Evolutionary conservation across 2,329 filamentous ascomycete species (phyloP), one percentile per base, ranked within the genome.

Genomic region (Pseudocercospora crystallina): DNA sequence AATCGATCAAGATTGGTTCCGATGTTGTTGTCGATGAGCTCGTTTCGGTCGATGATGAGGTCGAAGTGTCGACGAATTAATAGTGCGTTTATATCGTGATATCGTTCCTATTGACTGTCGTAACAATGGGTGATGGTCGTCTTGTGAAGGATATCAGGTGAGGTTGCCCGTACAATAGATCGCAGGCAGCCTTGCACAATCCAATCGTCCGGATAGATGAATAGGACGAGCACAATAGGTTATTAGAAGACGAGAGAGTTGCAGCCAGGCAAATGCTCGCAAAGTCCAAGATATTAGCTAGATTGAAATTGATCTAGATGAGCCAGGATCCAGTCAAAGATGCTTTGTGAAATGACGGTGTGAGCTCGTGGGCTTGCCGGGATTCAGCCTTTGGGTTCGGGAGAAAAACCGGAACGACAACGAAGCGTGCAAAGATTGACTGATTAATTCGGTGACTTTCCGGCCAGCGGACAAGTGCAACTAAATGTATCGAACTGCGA

Each of bases 391-490:
- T 59, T 62, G 53, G 58, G 60, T 61, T 61, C 55, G 53, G 56
- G 49, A 47, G 43, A 53, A 59, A 46, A 46, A 57, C 47, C 57
- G 52, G 56, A 46, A 59, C 51, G 53, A 58, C 38, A 47, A 43
- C 49, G 48, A 54, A 53, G 59, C 53, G 55, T 54, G 58, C 44
- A 57, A 53, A 58, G 51, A 52, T 52, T 54, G 53, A 55, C 41
- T 45, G 41, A 60, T 62, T 61, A 61, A 57, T 42, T 63, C 51
- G 62, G 56, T 41, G 54, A 61, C 60, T 64, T 61, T 57, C 65
- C 65, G 64, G 52, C 65, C 65, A 60, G 65, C 65, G 65, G 65
- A 65, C 51, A 60, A 61, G 60, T 64, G 54, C 54, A 51, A 51
- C 40, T 49, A 54, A 49, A 54, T 54, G 53, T 56, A 58, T 52